These are phyloP conservation scores for Backusella morwellensis DNA, from an alignment of 192 early-diverging fungal species.

Conservation along the genomic window DNA sequence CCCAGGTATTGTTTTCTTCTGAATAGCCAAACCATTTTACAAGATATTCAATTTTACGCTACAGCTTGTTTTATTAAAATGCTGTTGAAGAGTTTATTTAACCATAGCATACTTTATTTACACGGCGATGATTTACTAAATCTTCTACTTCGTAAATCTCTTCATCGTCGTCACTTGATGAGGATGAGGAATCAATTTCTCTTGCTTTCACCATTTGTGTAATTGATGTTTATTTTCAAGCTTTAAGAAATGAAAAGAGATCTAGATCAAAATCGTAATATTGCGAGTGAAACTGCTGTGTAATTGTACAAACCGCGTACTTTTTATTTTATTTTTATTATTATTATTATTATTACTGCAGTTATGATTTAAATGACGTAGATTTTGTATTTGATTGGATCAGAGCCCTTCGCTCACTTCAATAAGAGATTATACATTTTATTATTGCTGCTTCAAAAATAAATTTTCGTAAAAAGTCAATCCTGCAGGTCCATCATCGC, in stretches of 20 bases:
- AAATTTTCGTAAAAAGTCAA: conserved; percentile 82
- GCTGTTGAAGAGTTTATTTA: not conserved
- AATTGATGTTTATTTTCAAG: no score
- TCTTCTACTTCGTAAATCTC: conserved; percentile 10
- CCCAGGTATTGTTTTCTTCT: conserved; percentile 5
- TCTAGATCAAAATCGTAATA: no score
- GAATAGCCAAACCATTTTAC: not conserved
- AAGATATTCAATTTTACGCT: conserved; percentile 4
- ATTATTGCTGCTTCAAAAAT: conserved; percentile 29
- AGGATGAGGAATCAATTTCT: not conserved
- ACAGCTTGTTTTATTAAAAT: not conserved
- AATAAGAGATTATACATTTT: not conserved
- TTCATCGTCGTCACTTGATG: not conserved
- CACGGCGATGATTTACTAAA: not conserved
- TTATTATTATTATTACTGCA: no score
- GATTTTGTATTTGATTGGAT: no score
- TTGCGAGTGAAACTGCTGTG: no score
- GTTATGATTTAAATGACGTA: no score
- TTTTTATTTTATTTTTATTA: no score
- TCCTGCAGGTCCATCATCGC: conserved; percentile 86
- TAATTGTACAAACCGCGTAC: no score
- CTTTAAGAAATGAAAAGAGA: no score
- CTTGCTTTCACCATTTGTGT: no score
- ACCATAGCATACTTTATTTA: not conserved
- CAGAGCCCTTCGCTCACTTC: no score